phyloP scores from a whole-genome alignment of 306 rosid species.

The Vicia faba region DNA sequence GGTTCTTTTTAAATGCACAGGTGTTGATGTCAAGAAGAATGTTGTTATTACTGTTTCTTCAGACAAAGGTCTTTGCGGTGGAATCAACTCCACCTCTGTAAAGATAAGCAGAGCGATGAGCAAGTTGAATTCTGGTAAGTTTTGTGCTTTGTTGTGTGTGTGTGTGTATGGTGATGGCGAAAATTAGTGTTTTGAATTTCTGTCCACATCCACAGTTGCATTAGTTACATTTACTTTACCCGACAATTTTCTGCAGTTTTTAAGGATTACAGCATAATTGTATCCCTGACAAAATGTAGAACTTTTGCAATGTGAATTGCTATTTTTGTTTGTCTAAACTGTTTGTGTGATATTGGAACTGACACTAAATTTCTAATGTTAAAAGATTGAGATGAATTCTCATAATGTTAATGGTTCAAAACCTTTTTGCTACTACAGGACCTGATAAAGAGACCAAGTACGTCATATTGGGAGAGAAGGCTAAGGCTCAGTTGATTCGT shows the following conservation, averaged over 20 bases:
- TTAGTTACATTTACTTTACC: not conserved
- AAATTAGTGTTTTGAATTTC: conserved; percentile 1
- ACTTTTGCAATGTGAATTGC: conserved; percentile 1
- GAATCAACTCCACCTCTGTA: conserved; percentile 95
- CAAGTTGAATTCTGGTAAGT: conserved; percentile 76
- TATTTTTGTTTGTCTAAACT: not conserved
- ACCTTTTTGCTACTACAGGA: conserved; percentile 47
- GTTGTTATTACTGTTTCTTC: conserved; percentile 85
- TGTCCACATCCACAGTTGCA: not conserved
- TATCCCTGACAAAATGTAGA: not conserved
- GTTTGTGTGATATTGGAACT: not conserved
- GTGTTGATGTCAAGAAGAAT: conserved; percentile 73
- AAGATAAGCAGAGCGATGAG: conserved; percentile 79
- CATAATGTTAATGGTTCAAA: not conserved
- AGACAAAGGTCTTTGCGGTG: conserved; percentile 99
- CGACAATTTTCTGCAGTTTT: not conserved
- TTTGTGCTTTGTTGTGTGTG: conserved; percentile 21
- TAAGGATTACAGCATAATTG: not conserved
- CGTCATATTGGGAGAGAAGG: conserved; percentile 92
- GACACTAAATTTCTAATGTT: conserved; percentile 9
- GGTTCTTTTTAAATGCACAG: conserved; percentile 46
- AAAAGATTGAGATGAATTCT: conserved; percentile 13
- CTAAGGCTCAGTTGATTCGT: conserved; percentile 86
- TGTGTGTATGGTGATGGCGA: not conserved
- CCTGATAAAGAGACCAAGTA: conserved; percentile 82